Evolutionary conservation across 1,139 yeast genomes (phyloP).

Genomic region (Trichomonascaceae sp.): DNA sequence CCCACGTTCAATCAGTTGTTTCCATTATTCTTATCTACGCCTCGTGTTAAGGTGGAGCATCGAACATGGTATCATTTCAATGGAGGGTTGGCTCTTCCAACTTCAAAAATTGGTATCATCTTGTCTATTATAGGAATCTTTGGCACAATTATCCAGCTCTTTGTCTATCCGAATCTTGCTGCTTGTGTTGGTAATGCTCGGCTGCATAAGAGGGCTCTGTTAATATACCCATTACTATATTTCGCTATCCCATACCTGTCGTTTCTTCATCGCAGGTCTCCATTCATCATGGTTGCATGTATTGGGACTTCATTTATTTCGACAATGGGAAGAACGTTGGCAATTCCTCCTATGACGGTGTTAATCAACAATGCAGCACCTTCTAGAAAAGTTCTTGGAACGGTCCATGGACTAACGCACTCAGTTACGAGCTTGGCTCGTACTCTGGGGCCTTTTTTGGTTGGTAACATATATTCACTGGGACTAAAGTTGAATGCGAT

Average conservation of each 20-base stretch:
- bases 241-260: slow-evolving; percentile 47
- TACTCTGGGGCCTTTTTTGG: slow-evolving; percentile 49
- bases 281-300: slow-evolving; percentile 24
- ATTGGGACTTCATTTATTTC: slow-evolving; percentile 16
- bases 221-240: slow-evolving; percentile 46
- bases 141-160: slow-evolving; percentile 46
- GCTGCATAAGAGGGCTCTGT: slow-evolving; percentile 40
- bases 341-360: slow-evolving; percentile 30
- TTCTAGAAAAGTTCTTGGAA: slow-evolving; percentile 24
- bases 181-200: slow-evolving; percentile 43
- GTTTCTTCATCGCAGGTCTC: slow-evolving; percentile 41
- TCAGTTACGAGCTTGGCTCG: slow-evolving; percentile 47
- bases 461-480: slow-evolving; percentile 49
- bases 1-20: slow-evolving; percentile 52
- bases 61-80: slow-evolving; percentile 35
- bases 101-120: slow-evolving; percentile 48
- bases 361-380: slow-evolving; percentile 30
- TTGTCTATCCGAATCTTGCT: slow-evolving; percentile 52
- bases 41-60: slow-evolving; percentile 30
- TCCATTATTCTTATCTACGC: slow-evolving; percentile 54
- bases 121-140: slow-evolving; percentile 50
- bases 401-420: slow-evolving; percentile 30
- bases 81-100: slow-evolving; percentile 46
- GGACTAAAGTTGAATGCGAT: slow-evolving; percentile 39
- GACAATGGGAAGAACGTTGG: slow-evolving; percentile 26